These are phyloP conservation scores for Wickerhamiella dianesei DNA, from an alignment of 805 yeast genomes.

Conservation along the genomic window DNA sequence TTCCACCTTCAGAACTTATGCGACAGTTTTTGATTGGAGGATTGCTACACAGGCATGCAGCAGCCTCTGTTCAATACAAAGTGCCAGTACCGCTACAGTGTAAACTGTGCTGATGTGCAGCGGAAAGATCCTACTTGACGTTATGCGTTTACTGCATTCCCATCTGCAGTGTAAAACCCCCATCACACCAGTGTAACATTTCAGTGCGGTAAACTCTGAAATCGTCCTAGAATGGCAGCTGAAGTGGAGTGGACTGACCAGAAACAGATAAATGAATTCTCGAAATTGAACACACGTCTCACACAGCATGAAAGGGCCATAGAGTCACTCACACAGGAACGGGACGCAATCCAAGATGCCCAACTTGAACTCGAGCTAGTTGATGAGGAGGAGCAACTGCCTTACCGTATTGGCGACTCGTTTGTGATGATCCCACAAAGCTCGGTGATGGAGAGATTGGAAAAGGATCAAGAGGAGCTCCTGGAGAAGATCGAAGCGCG, in stretches of 20 bases:
- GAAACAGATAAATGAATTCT: slow-evolving; percentile 74
- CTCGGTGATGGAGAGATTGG: slow-evolving; percentile 56
- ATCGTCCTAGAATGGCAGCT: slow-evolving; percentile 20
- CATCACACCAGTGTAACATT: neutral
- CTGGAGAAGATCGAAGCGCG: slow-evolving; percentile 36
- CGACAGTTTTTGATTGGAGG: no score
- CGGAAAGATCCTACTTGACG: no score
- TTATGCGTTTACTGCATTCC: no score
- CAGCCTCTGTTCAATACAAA: no score
- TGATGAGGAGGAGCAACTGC: slow-evolving; percentile 39
- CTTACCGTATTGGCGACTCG: slow-evolving; percentile 65
- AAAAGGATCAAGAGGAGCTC: slow-evolving; percentile 42
- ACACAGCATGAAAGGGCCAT: slow-evolving; percentile 43
- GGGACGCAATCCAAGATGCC: slow-evolving; percentile 80
- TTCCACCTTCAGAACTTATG: no score
- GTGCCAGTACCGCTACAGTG: no score
- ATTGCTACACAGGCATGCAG: no score
- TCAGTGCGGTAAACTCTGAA: neutral
- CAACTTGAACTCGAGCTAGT: slow-evolving; percentile 72
- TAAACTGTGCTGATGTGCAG: no score
- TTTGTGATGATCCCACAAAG: slow-evolving; percentile 58
- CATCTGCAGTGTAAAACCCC: no score
- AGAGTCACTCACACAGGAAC: slow-evolving; percentile 44
- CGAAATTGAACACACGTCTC: slow-evolving; percentile 62
- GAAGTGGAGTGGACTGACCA: slow-evolving; percentile 75